phyloP scores from a whole-genome alignment of 768 basidiomycete species.

The Amanita rubescens region DNA sequence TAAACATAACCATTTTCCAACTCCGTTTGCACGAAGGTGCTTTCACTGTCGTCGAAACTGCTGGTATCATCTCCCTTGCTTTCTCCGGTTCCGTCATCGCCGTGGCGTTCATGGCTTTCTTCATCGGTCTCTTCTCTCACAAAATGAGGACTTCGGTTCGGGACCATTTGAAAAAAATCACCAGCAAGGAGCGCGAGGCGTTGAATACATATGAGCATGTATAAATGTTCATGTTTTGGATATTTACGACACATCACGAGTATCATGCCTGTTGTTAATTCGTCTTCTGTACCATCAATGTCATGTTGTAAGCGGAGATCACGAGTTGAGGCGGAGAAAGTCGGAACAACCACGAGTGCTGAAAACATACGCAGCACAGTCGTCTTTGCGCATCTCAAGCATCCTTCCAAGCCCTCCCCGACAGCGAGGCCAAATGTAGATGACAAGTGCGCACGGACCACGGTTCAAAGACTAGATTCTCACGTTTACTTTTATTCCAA shows the following conservation, averaged over 20 bases:
- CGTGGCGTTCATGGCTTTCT: not conserved
- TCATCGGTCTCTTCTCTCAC: not conserved
- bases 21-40: not conserved
- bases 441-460: constrained; percentile 4
- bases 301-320: constrained; percentile 6
- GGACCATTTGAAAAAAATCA: no score
- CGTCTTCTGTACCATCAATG: no score
- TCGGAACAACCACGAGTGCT: not conserved
- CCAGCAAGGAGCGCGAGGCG: no score
- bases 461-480: constrained; percentile 15
- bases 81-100: constrained; percentile 1
- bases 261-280: no score
- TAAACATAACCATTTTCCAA: constrained; percentile 16
- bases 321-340: constrained; percentile 8
- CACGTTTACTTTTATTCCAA: constrained; percentile 12
- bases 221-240: no score
- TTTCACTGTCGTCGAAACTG: not conserved
- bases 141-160: not conserved
- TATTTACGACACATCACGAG: no score
- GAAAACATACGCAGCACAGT: not conserved
- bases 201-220: no score
- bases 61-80: not conserved
- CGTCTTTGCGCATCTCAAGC: not conserved
- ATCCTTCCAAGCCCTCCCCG: no score
- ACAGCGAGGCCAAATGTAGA: not conserved